Percentiles rank a stretch among this genome's conserved stretches.
These are phyloP conservation scores for Aspergillus ustus DNA, from an alignment of 2,329 filamentous ascomycete species.

Conservation along the genomic window DNA sequence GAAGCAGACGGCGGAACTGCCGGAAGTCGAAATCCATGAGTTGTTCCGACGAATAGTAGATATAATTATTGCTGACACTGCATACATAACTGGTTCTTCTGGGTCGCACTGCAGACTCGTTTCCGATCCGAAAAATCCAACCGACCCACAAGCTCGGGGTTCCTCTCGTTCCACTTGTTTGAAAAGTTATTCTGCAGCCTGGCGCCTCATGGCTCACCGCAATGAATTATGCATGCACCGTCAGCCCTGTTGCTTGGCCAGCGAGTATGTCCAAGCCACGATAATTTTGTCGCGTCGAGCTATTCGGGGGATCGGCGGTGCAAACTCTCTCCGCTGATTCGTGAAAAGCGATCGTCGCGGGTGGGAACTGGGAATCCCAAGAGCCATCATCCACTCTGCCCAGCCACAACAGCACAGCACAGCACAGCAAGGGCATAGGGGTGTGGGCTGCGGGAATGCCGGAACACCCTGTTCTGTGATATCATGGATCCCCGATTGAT, in stretches of 20 bases:
- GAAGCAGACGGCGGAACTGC: not conserved
- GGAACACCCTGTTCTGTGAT: constrained; percentile 12
- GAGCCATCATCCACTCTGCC: not conserved
- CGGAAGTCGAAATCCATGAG: not conserved
- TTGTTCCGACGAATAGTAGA: not conserved
- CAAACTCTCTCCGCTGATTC: constrained; percentile 8
- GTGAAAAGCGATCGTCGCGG: not conserved
- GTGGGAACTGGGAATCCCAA: not conserved
- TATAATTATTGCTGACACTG: not conserved
- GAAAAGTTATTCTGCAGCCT: constrained; percentile 12
- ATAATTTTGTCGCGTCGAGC: not conserved
- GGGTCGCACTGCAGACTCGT: not conserved
- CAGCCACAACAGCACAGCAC: constrained; percentile 6
- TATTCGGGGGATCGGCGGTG: not conserved
- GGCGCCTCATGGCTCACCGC: not conserved
- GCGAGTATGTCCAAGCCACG: constrained; percentile 5
- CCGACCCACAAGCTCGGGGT: not conserved
- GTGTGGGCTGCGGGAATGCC: constrained; percentile 11
- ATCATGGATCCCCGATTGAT: constrained; percentile 4
- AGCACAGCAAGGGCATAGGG: not conserved
- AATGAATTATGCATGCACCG: not conserved
- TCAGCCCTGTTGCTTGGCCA: not conserved
- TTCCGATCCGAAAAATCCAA: not conserved
- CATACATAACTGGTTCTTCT: not conserved
- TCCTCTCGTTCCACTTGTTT: not conserved